Evolutionary conservation across 306 rosid genomes (phyloP), one percentile per base, ranked within the genome.

Genomic region (Albizia julibrissin): DNA sequence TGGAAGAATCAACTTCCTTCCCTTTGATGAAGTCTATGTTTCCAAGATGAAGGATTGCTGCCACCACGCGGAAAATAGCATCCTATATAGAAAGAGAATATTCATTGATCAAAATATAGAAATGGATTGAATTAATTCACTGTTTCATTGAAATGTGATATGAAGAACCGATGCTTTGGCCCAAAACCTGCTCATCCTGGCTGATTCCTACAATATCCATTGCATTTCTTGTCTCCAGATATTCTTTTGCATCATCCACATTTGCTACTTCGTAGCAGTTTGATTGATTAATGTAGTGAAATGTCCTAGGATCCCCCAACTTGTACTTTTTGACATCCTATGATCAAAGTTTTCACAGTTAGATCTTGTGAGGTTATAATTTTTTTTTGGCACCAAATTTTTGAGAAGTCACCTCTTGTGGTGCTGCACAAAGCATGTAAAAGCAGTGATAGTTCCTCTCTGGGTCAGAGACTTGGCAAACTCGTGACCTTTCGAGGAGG

Each of bases 381-480:
- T 52, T 52, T 6, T 6, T 4, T 52, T 52, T 52, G 59, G 24
- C 16, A 4, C 34, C 33, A 61, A 61, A 26, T 14, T 26, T 14
- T 62, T 62, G 52, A 73, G 69, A 67, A 24, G 50, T 87, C 80
- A 93, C 98, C 94, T 93, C 96, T 31, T 85, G 86, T 77, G 98
- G 98, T 79, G 98, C 98, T 44, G 98, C 88, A 83, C 98, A 93
- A 46, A 93, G 91, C 96, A 93, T 91, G 94, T 93, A 93, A 86
- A 93, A 93, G 84, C 98, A 93, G 85, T 93, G 98, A 81, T 93
- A 93, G 88, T 91, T 93, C 81, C 98, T 93, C 87, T 93, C 98
- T 1, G 98, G 98, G 19, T 93, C 96, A 1, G 98, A 93, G 31
- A 76, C 91, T 85, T 93, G 98, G 87, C 96, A 93, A 76, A 93